Evolutionary conservation across 257 asterid genomes (phyloP).

Genomic region (Anisodus acutangulus): DNA sequence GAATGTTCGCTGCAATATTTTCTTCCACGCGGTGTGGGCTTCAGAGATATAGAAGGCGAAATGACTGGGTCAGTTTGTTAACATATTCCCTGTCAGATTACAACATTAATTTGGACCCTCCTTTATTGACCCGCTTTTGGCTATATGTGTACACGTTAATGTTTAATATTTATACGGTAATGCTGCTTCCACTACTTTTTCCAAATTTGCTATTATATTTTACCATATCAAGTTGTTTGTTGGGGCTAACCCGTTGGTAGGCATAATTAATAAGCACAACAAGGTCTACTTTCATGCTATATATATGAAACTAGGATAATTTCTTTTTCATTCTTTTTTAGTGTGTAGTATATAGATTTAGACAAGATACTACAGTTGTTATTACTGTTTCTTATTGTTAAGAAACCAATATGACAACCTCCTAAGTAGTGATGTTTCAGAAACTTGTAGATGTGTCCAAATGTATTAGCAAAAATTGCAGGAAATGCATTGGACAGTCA

Average conservation of each 20-base stretch:
- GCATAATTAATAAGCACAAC: not conserved
- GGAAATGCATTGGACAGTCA: not conserved
- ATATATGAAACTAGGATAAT: not conserved
- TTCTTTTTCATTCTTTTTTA: not conserved
- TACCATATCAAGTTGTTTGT: conserved; percentile 19
- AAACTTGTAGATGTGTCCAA: not conserved
- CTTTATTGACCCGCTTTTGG: conserved; percentile 11
- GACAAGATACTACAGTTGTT: not conserved
- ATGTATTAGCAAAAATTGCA: not conserved
- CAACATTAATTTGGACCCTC: conserved; percentile 15
- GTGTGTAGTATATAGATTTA: not conserved
- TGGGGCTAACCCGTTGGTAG: not conserved
- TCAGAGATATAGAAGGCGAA: conserved; percentile 72
- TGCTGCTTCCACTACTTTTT: not conserved
- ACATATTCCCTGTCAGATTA: not conserved
- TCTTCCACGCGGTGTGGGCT: conserved; percentile 77
- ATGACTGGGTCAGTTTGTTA: conserved; percentile 82
- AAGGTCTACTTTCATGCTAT: conserved; percentile 16
- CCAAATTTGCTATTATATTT: not conserved
- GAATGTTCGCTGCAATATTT: conserved; percentile 79
- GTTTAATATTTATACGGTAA: not conserved
- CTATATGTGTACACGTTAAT: not conserved
- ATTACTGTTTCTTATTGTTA: conserved; percentile 8
- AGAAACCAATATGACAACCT: not conserved
- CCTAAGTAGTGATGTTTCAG: conserved; percentile 7